Evolutionary conservation across 2,329 filamentous ascomycete species (phyloP), one percentile per base, ranked within the genome.

Genomic region (Plenodomus lindquistii): DNA sequence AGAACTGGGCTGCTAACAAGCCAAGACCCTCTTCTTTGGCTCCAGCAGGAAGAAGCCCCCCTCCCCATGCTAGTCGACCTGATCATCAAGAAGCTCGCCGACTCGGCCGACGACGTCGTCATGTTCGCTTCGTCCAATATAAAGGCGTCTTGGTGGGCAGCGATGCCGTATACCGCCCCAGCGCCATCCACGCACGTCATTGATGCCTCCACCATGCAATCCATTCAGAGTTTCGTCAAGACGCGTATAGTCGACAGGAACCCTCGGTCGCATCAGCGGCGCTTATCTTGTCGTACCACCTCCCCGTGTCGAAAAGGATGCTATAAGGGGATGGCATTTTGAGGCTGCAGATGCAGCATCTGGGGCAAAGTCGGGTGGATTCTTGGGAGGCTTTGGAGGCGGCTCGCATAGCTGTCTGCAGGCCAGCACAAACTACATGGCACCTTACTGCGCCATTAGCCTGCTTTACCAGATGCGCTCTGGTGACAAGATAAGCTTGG

Each of bases 111-210:
- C 79, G 94, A 99, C 81, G 95, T 97, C 58, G 99, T 99, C 73
- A 97, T 99, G 94, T 94, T 97, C 54, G 99, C 94, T 16, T 96
- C 91, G 76, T 97, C 93, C 63, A 97, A 99, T 65, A 99, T 97
- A 93, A 99, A 99, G 81, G 94, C 74, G 97, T 93, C 10, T 91
- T 92, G 43, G 91, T 95, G 56, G 90, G 92, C 67, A 97, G 91
- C 68, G 94, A 97, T 71, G 88, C 92, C 44, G 66, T 71, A 22
- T 70, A 92, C 79, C 84, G 94, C 66, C 91, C 94, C 43, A 99
- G 99, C 78, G 93, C 94, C 55, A 97, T 97, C 71, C 84, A 94
- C 64, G 92, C 93, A 31, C 81, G 96, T 99, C 69, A 97, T 97
- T 41, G 71, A 96, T 87, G 90, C 89, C 56, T 93, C 91, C 11